phyloP scores from a whole-genome alignment of 139 green algal genomes.

The Tetraselmis striata region DNA sequence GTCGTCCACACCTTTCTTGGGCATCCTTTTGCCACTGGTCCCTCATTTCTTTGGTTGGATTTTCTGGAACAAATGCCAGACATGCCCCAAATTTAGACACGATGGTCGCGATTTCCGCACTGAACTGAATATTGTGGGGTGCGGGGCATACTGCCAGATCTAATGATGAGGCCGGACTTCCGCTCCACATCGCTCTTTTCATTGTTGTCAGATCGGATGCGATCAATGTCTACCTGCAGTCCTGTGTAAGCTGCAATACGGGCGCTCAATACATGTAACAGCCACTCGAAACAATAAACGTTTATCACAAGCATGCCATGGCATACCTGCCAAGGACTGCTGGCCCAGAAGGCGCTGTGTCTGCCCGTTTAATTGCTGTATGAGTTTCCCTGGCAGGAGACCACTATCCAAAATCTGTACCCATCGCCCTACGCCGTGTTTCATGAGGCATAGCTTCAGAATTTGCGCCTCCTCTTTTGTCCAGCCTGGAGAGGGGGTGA shows the following conservation, averaged over 20 bases:
- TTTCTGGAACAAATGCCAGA: constrained; percentile 34
- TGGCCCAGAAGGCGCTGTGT: constrained; percentile 83
- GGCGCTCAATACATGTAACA: background rate
- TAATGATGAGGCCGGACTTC: constrained; percentile 81
- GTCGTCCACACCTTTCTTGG: constrained; percentile 25
- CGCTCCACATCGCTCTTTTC: constrained; percentile 42
- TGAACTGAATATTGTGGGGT: background rate
- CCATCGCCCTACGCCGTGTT: constrained; percentile 79
- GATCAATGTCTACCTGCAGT: constrained; percentile 70
- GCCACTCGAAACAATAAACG: background rate
- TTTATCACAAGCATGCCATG: background rate
- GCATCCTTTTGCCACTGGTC: constrained; percentile 47
- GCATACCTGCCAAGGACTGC: constrained; percentile 68
- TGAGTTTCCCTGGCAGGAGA: constrained; percentile 79
- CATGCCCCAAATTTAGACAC: too few species aligned
- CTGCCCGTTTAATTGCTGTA: constrained; percentile 84
- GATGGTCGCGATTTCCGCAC: too few species aligned
- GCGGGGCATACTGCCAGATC: constrained; percentile 53
- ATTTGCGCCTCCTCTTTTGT: constrained; percentile 70
- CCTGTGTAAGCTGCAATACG: constrained; percentile 53
- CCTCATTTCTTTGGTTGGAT: constrained; percentile 61
- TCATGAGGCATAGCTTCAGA: constrained; percentile 78
- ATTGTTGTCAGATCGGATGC: constrained; percentile 70
- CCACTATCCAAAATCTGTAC: constrained; percentile 73
- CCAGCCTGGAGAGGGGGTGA: constrained; percentile 83